A percentile compares a stretch with the other conserved stretches of the same genome.
Conservation (phyloP, 208 protist species). For the Acanthamoeba sp. region DNA sequence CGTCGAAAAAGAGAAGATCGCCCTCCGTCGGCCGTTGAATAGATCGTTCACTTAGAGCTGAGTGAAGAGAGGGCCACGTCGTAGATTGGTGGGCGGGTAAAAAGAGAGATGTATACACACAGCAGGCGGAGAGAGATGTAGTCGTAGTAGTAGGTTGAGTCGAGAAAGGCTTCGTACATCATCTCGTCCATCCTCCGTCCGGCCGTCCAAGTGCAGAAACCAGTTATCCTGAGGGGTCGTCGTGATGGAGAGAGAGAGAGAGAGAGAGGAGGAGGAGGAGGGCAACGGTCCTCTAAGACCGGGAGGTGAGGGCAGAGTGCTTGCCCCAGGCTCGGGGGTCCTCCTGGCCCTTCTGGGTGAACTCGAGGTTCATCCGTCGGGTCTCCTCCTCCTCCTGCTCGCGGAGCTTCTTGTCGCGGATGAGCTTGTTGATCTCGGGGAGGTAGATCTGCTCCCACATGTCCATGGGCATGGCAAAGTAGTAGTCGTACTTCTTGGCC, state of each 20-base stretch:
- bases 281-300: neutral
- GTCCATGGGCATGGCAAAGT: constrained; percentile 71
- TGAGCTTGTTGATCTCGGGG: constrained; percentile 72
- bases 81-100: too few species aligned
- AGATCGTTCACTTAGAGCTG: too few species aligned
- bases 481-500: constrained; percentile 76
- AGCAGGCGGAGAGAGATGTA: too few species aligned
- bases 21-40: too few species aligned
- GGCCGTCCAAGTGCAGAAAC: too few species aligned
- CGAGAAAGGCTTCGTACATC: too few species aligned
- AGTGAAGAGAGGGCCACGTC: too few species aligned
- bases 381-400: constrained; percentile 48
- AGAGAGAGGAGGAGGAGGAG: neutral
- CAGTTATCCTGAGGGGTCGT: too few species aligned
- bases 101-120: too few species aligned
- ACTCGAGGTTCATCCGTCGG: constrained; percentile 40
- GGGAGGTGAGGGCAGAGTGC: neutral
- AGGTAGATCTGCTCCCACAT: constrained; percentile 75
- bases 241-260: neutral
- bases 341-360: constrained; percentile 24
- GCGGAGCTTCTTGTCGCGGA: constrained; percentile 52
- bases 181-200: too few species aligned
- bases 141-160: too few species aligned
- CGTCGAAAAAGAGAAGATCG: too few species aligned
- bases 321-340: constrained; percentile 45